A percentile compares a stretch with the other conserved stretches of the same genome.
Conservation (phyloP, 176 grass and related monocot genomes). For the Luzula sylvatica region DNA sequence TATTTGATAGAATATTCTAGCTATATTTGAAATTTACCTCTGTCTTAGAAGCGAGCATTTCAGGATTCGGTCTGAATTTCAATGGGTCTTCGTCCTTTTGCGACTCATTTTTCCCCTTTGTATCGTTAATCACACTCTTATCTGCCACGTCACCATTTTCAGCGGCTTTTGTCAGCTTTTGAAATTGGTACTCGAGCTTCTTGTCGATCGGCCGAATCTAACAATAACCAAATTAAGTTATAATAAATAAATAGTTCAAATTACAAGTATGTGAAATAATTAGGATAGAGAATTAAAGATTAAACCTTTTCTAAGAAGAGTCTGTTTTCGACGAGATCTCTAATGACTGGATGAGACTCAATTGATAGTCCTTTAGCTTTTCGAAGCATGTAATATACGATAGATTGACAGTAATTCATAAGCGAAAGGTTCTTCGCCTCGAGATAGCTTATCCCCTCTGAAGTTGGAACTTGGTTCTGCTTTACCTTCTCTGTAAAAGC, state of each 20-base stretch:
- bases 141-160: slow-evolving; percentile 25
- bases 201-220: slow-evolving; percentile 91
- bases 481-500: slow-evolving; percentile 48
- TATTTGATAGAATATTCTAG: too few species aligned
- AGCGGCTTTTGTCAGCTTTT: slow-evolving; percentile 62
- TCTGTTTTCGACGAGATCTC: slow-evolving; percentile 66
- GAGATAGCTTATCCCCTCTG: slow-evolving; percentile 67
- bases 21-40: slow-evolving; percentile 9
- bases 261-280: neutral
- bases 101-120: slow-evolving; percentile 26
- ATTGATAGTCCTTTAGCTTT: slow-evolving; percentile 82
- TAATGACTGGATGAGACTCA: slow-evolving; percentile 48
- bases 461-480: slow-evolving; percentile 48
- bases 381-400: slow-evolving; percentile 71
- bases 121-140: slow-evolving; percentile 18
- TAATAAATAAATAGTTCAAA: neutral
- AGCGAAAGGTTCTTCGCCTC: slow-evolving; percentile 78
- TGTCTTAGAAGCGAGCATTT: slow-evolving; percentile 54
- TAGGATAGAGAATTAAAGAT: neutral
- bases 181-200: slow-evolving; percentile 82
- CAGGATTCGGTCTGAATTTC: slow-evolving; percentile 50
- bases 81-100: slow-evolving; percentile 50
- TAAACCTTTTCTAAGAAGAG: slow-evolving; percentile 87
- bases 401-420: slow-evolving; percentile 62
- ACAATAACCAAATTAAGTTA: neutral